These are phyloP conservation scores for Vicia faba DNA, from an alignment of 306 rosid genomes.

Conservation along the genomic window DNA sequence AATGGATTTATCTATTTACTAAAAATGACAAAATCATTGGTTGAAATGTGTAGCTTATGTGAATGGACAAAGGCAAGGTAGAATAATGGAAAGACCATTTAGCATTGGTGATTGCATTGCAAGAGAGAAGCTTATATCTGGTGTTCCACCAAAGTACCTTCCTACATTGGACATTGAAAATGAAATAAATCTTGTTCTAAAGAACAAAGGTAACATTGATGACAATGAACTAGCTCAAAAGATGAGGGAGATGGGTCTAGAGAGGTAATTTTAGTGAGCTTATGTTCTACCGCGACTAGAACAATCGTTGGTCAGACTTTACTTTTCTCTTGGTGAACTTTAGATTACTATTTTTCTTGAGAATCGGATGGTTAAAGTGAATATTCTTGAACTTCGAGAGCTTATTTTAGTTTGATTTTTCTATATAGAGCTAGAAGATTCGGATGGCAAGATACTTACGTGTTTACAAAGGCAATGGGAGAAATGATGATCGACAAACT, in stretches of 20 bases:
- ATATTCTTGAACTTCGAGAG: constrained; percentile 13
- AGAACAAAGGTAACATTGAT: constrained; percentile 49
- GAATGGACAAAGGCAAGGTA: constrained; percentile 96
- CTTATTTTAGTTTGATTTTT: constrained; percentile 28
- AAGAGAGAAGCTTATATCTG: constrained; percentile 52
- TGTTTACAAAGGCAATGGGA: constrained; percentile 98
- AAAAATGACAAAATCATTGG: neutral
- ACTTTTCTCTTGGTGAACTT: neutral
- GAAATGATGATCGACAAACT: constrained; percentile 85
- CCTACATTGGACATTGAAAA: constrained; percentile 66
- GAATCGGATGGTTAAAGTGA: neutral
- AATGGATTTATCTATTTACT: neutral
- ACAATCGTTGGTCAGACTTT: neutral
- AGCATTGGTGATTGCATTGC: constrained; percentile 73
- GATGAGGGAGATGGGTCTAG: constrained; percentile 80
- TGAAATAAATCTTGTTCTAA: constrained; percentile 66
- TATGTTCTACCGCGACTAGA: neutral
- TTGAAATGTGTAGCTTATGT: constrained; percentile 68
- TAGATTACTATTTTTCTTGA: neutral
- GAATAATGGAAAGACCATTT: constrained; percentile 80
- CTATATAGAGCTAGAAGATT: constrained; percentile 63
- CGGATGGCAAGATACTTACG: constrained; percentile 99
- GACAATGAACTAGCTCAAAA: constrained; percentile 59
- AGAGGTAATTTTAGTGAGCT: constrained; percentile 49
- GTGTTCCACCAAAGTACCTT: constrained; percentile 43